Percentiles rank a stretch among this genome's conserved stretches.
Conservation (phyloP, 2,329 filamentous ascomycete genomes). For the Colletotrichum cordylinicola region DNA sequence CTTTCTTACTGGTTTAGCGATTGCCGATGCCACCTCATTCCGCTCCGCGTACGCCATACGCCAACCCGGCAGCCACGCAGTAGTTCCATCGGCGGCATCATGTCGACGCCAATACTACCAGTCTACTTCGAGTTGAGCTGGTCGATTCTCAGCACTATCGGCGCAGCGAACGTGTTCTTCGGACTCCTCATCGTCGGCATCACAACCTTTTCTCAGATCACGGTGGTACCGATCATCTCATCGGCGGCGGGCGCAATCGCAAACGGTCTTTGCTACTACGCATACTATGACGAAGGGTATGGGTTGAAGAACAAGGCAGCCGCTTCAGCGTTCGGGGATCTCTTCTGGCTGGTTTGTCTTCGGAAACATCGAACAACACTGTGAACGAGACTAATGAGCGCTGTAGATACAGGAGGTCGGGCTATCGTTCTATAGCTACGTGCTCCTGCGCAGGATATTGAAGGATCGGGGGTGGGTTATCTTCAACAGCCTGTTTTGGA, state of each 20-base stretch:
- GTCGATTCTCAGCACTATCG: constrained; percentile 50
- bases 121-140: constrained; percentile 49
- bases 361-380: not conserved
- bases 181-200: constrained; percentile 44
- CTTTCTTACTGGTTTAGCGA: no score
- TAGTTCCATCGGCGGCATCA: not conserved
- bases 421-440: constrained; percentile 54
- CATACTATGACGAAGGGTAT: constrained; percentile 38
- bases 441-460: constrained; percentile 57
- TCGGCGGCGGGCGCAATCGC: constrained; percentile 43
- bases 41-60: not conserved
- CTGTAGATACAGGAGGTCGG: constrained; percentile 48
- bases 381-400: not conserved
- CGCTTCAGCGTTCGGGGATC: constrained; percentile 43
- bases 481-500: constrained; percentile 61
- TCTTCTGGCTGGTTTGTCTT: constrained; percentile 43
- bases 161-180: constrained; percentile 44
- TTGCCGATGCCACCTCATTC: accelerated
- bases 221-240: constrained; percentile 43
- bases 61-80: not conserved
- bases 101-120: constrained; percentile 14
- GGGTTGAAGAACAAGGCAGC: constrained; percentile 30
- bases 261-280: constrained; percentile 49
- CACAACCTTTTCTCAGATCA: constrained; percentile 41
- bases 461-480: constrained; percentile 44